Evolutionary conservation across 768 basidiomycete genomes (phyloP), one percentile per base, ranked within the genome.

Genomic region (Pholiota conissans): DNA sequence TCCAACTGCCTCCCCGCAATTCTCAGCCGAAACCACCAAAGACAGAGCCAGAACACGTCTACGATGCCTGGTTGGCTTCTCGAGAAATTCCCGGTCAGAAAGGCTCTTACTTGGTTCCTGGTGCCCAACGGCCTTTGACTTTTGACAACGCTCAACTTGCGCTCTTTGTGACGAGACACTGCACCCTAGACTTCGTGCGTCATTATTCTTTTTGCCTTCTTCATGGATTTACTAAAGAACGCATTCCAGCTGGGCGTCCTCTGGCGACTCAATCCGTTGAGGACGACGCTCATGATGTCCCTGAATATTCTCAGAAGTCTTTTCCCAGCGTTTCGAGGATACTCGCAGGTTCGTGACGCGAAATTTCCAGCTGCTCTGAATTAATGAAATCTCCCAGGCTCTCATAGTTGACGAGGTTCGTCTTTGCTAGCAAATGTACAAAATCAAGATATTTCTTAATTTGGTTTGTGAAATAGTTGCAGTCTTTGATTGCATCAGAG

Each of bases 361-460:
- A 52, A 47, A 51, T 54, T 39, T 52, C 51, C 57, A 52, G 50
- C 30, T 56, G 52, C 50, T 49, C 58, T 55, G 61, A 56, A 58
- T 60, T 63, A 61, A 68, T 64, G 56, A 62, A 67, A 51, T 55
- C 50, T 63, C 69, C 56, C 63, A 84, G 79, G 90, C 90, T 53
- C 73, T 90, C 70, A 89, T 93, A 63, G 85, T 93, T 62, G 87
- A 93, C 73, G 90, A 93, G 82, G 91, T 88, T 52, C 30, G 85
- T 71, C 52, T 26, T 55, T 51, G 22, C 30, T 22, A 49, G 11
- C 42, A 45, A 45, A 20, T 45, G 9, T 22, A 56, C 37, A 50
- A 52, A 59, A 60, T 49, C 62, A 51, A 59, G 62, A 26, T 30
- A 59, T 29, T 48, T 35, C 53, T 63, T 54, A 30, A 58, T 60